phyloP scores from a whole-genome alignment of 2,329 filamentous ascomycete genomes.

The Pochonia chlamydosporia region DNA sequence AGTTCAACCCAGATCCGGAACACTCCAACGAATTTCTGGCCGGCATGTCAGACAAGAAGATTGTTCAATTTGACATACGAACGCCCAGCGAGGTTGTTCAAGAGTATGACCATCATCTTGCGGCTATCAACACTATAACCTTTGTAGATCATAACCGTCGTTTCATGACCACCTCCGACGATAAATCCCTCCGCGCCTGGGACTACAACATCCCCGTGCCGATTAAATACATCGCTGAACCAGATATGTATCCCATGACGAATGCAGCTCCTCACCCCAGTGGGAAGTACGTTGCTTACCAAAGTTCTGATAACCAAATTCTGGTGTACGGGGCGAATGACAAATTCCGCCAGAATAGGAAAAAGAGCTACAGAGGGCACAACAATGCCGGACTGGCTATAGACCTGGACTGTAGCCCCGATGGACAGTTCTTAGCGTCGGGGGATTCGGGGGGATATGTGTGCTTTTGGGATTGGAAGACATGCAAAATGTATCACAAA shows the following conservation, averaged over 20 bases:
- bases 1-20: slow-evolving; percentile 79
- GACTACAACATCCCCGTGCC: slow-evolving; percentile 98
- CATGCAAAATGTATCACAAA: slow-evolving; percentile 98
- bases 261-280: slow-evolving; percentile 78
- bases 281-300: slow-evolving; percentile 91
- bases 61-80: slow-evolving; percentile 90
- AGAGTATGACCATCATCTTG: slow-evolving; percentile 96
- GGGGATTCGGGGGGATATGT: slow-evolving; percentile 86
- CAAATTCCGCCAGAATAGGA: slow-evolving; percentile 94
- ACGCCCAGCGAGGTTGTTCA: slow-evolving; percentile 74
- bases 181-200: slow-evolving; percentile 94
- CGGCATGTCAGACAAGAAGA: slow-evolving; percentile 98
- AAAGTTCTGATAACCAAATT: slow-evolving; percentile 92
- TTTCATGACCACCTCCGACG: slow-evolving; percentile 97
- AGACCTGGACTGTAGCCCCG: slow-evolving; percentile 80
- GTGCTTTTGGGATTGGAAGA: slow-evolving; percentile 99
- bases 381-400: slow-evolving; percentile 94
- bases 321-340: slow-evolving; percentile 92
- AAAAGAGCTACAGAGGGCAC: slow-evolving; percentile 93
- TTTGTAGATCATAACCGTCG: slow-evolving; percentile 92
- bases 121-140: slow-evolving; percentile 95
- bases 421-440: slow-evolving; percentile 83
- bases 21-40: slow-evolving; percentile 86
- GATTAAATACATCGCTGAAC: slow-evolving; percentile 96
- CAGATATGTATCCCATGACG: slow-evolving; percentile 96